Conservation (phyloP, 805 yeast species). For the Scheffersomyces stipitis region DNA sequence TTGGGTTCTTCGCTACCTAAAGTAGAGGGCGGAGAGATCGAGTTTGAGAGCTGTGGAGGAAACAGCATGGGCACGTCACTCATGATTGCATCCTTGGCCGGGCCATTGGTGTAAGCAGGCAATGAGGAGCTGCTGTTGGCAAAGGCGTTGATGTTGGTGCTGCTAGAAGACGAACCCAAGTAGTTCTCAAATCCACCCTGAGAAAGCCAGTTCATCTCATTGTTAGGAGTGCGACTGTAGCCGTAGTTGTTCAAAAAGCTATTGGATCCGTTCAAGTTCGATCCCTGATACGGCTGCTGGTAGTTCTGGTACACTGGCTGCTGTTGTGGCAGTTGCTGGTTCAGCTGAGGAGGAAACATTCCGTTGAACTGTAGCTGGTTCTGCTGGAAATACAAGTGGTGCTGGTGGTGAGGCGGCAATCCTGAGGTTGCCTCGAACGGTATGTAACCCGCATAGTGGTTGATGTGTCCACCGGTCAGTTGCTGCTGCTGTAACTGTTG, state of each 20-base stretch:
- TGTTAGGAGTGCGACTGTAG: neutral
- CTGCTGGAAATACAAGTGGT: slow-evolving; percentile 2
- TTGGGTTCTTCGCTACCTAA: neutral
- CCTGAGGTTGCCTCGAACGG: slow-evolving; percentile 9
- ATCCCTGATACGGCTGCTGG: slow-evolving; percentile 1
- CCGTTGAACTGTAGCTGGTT: slow-evolving; percentile 2
- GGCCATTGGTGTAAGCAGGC: neutral
- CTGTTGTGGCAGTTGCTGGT: slow-evolving; percentile 2
- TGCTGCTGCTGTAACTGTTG: slow-evolving; percentile 7
- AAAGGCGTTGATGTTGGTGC: neutral
- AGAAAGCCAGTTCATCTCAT: slow-evolving; percentile 4
- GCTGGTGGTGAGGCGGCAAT: slow-evolving; percentile 3
- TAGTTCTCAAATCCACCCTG: slow-evolving; percentile 1
- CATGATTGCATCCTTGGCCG: neutral
- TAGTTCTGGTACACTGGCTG: neutral
- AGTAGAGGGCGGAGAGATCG: neutral
- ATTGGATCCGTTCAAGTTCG: neutral
- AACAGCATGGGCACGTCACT: neutral
- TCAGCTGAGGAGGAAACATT: slow-evolving; percentile 1
- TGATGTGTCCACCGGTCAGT: slow-evolving; percentile 14
- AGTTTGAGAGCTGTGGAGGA: neutral
- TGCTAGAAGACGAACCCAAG: neutral
- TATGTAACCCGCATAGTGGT: slow-evolving; percentile 28
- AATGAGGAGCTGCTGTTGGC: neutral
- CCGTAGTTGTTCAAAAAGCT: slow-evolving; percentile 1